Evolutionary conservation across 805 yeast genomes (phyloP).

Genomic region (Candida morakotiae): DNA sequence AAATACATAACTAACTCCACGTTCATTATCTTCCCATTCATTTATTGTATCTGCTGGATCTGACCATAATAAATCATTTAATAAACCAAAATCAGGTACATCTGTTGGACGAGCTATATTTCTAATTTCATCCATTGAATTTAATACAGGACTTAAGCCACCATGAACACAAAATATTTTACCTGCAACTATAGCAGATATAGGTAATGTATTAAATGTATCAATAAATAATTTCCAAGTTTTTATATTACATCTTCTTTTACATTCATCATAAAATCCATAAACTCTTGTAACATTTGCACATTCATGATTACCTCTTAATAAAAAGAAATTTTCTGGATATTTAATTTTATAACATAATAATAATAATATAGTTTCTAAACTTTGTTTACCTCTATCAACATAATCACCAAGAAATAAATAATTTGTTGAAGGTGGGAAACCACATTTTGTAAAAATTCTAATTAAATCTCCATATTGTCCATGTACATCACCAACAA

Average conservation of each 20-base stretch:
- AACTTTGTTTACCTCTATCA: conserved; percentile 93
- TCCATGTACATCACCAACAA: conserved; percentile 95
- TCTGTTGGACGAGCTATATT: conserved; percentile 78
- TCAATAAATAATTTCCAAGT: conserved; percentile 94
- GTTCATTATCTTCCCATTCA: conserved; percentile 86
- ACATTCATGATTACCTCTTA: conserved; percentile 96
- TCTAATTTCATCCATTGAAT: conserved; percentile 70
- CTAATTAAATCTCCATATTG: conserved; percentile 90
- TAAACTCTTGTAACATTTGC: conserved; percentile 95
- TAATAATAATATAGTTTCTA: conserved; percentile 84
- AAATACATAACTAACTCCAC: conserved; percentile 81
- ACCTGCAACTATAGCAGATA: conserved; percentile 93
- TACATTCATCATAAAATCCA: conserved; percentile 98
- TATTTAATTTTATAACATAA: conserved; percentile 93
- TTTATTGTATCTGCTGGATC: conserved; percentile 81
- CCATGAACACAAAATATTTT: conserved; percentile 92
- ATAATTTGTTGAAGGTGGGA: conserved; percentile 92
- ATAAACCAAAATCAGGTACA: conserved; percentile 77
- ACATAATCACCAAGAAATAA: conserved; percentile 94
- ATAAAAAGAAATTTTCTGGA: conserved; percentile 90
- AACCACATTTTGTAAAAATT: conserved; percentile 91
- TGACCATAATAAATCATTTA: conserved; percentile 77
- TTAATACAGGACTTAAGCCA: conserved; percentile 72
- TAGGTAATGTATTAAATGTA: conserved; percentile 91
- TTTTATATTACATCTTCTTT: conserved; percentile 85